Evolutionary conservation across 805 yeast genomes (phyloP).

Genomic region (Candida dajiaensis): DNA sequence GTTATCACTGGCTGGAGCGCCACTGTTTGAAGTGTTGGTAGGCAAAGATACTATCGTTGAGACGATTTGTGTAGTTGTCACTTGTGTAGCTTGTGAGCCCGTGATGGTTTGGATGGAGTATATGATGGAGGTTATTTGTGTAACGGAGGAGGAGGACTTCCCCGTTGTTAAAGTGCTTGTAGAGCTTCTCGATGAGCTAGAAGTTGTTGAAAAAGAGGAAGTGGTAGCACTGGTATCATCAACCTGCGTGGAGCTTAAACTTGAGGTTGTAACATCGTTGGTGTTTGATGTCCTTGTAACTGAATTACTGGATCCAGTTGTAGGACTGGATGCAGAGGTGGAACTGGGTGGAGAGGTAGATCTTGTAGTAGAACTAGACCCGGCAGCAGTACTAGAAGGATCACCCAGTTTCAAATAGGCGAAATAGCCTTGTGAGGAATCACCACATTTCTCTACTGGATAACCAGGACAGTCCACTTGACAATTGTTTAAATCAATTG

Average conservation of each 20-base stretch:
- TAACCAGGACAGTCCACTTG: constrained; percentile 38
- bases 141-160: constrained; percentile 5
- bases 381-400: constrained; percentile 3
- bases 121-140: constrained; percentile 28
- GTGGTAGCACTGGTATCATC: no score
- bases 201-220: constrained; percentile 3
- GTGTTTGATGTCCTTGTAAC: no score
- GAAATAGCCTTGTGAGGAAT: constrained; percentile 35
- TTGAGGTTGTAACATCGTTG: no score
- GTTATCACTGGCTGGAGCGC: no score
- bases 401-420: constrained; percentile 44
- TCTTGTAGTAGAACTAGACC: constrained; percentile 1
- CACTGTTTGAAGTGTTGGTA: constrained; percentile 13
- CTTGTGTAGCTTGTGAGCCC: constrained; percentile 25
- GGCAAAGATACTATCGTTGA: constrained; percentile 22
- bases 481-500: constrained; percentile 30
- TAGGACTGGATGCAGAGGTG: constrained; percentile 2
- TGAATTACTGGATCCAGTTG: constrained; percentile 11
- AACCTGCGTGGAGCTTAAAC: no score
- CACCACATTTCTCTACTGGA: constrained; percentile 39
- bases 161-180: not conserved
- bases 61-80: constrained; percentile 22
- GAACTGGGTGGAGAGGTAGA: not conserved
- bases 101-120: constrained; percentile 30
- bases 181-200: not conserved